Percentiles rank a stretch among this genome's conserved stretches.
phyloP scores from a whole-genome alignment of 2,329 filamentous ascomycete species.

The Pestalotiopsis sp. region DNA sequence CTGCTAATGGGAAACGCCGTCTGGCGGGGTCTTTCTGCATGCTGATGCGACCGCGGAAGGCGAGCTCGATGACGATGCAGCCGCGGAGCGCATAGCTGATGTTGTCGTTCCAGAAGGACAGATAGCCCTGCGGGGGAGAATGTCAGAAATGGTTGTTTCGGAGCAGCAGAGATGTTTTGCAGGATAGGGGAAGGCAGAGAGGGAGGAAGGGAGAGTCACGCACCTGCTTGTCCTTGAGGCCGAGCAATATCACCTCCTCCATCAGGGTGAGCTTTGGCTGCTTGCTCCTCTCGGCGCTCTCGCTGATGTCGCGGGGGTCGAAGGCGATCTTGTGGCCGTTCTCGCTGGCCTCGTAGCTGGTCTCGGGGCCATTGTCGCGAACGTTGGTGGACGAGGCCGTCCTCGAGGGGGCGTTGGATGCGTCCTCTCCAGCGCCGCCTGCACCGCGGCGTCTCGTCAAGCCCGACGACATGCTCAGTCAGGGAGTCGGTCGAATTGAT shows the following conservation, averaged over 20 bases:
- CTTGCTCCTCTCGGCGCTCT: conserved; percentile 94
- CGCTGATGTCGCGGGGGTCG: conserved; percentile 95
- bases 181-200: not conserved
- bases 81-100: conserved; percentile 97
- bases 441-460: conserved; percentile 55
- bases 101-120: conserved; percentile 99
- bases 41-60: conserved; percentile 92
- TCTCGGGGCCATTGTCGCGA: conserved; percentile 65
- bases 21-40: conserved; percentile 97
- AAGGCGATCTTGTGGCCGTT: conserved; percentile 99
- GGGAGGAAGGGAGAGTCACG: conserved; percentile 27
- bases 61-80: conserved; percentile 97
- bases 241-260: conserved; percentile 95
- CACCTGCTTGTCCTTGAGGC: conserved; percentile 98
- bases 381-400: conserved; percentile 58
- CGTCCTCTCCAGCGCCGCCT: conserved; percentile 60
- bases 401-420: conserved; percentile 57
- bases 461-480: conserved; percentile 42
- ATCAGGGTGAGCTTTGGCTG: conserved; percentile 98
- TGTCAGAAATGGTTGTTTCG: not conserved
- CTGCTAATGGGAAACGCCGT: conserved; percentile 88
- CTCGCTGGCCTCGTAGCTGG: conserved; percentile 87
- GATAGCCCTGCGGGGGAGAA: conserved; percentile 71
- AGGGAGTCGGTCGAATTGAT: not conserved
- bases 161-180: not conserved